A percentile compares a stretch with the other conserved stretches of the same genome.
These are phyloP conservation scores for Russula sp. DNA, from an alignment of 768 basidiomycete species.

Conservation along the genomic window DNA sequence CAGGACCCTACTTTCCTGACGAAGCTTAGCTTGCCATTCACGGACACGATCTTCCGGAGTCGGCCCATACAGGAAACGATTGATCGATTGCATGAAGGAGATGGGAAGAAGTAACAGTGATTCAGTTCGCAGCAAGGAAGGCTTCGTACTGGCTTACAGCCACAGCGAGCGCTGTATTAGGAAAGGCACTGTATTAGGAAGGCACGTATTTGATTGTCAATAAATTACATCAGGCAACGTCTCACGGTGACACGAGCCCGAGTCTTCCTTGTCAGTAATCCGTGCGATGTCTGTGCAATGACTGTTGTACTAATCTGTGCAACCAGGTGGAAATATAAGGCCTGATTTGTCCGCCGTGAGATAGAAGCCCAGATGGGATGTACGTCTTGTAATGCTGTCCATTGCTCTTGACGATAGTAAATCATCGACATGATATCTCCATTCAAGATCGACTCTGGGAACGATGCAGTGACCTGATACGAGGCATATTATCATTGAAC, in stretches of 20 bases:
- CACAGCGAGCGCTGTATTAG: conserved; percentile 3
- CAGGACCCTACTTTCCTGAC: conserved; percentile 73
- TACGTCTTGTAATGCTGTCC: not conserved
- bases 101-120: not conserved
- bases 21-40: conserved; percentile 86
- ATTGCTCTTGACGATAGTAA: not conserved
- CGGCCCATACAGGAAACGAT: conserved; percentile 93
- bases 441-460: not conserved
- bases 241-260: no score
- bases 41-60: conserved; percentile 92
- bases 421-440: not conserved
- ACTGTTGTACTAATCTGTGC: not conserved
- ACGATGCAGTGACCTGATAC: not conserved
- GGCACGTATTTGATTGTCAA: not conserved
- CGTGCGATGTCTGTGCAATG: not conserved
- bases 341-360: not conserved
- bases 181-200: no score
- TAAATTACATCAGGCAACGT: no score
- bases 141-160: not conserved
- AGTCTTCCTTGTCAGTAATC: not conserved
- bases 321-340: not conserved
- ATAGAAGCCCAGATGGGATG: not conserved
- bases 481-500: not conserved
- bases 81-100: conserved; percentile 73
- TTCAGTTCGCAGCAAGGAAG: no score